Evolutionary conservation across 192 early-diverging fungal species (phyloP), one percentile per base, ranked within the genome.

Genomic region (Podochytrium sp.): DNA sequence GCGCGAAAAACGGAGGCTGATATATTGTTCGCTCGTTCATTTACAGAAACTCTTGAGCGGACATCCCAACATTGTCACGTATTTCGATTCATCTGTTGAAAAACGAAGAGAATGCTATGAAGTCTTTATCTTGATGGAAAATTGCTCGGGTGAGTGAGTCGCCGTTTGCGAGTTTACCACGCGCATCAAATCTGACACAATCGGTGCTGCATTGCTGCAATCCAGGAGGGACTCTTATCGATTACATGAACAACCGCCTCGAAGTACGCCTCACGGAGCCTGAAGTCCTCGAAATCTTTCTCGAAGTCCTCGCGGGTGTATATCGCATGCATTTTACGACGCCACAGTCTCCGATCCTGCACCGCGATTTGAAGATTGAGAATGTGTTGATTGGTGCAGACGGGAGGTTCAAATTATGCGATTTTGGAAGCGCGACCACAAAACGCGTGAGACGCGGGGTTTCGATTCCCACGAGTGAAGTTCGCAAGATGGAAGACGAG

Each of bases 381-480:
- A 96, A 97, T 58, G 83, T 88, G 3, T 57, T 89, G 2, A 84
- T 93, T 18, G 74, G 87, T 27, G 66, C 73, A 59, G 76, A 85
- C 71, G 85, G 85, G 25, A 76, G 71, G 57, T 96, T 91, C 80
- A 97, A 97, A 76, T 84, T 99, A 43, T 97, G 94, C 79, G 97
- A 99, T 78, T 99, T 99, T 90, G 97, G 97, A 47, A 96, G 95
- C 0, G 88, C 91, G 29, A 91, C 95, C 0, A 87, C 84, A 25
- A 76, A 79, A 52, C 82, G 76, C 30, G 67, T 91, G 1, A 86
- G 81, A 0, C 71, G 81, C 0, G 86, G 88, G 47, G 80, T 88
- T 30, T 79, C 88, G 20, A 78, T 90, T 35, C 77, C 86, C 16
- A 84, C 90, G 30, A 81, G 80, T 41, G 90, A 96, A 65, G 89